Base-by-base conservation (phyloP, 2,329 filamentous ascomycete species). In the Cladosporium sphaerospermum region DNA sequence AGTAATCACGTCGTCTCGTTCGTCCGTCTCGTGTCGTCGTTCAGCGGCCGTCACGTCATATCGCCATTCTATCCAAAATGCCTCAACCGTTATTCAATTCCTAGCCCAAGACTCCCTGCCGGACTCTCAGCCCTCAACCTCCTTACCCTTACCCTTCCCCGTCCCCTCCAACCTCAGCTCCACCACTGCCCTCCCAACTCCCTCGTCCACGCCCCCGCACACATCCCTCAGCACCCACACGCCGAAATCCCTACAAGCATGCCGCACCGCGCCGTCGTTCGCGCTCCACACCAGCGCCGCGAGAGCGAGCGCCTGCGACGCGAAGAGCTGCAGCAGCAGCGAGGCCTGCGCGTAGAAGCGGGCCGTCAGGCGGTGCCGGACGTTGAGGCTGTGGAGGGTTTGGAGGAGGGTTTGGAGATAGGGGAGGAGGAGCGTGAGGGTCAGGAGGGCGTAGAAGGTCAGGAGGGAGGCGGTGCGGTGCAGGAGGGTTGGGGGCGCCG, bases 171-270 rank as follows among this genome's bases (percentile, higher is more conserved):
- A 19, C 9, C 47, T 42, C 39, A 50, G 2, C 8, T n/a, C 40
- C 47, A 19, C 11, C 23, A 43, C 49, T 2, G 49, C 80, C 56
- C 82, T 76, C 1, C 74, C 75, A 34, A 75, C 71, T 5, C 86
- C 84, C 59, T 88, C 83, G 60, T 82, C 81, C 40, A 89, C 72
- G 0, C 86, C 86, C 11, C 82, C 83, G 2, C 81, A 77, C 47
- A 89, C 71, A 16, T 82, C 80, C 57, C 84, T 77, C 1, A 86
- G 67, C 61, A 82, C 78, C 81, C 84, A 89, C 3, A 77, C 65
- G 2, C 78, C 75, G 9, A 79, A 63, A 32, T 80, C 78, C 14
- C 78, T 74, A 18, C 87, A 64, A 3, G 75, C 71, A 56, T 81
- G 75, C 0, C 83, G 83, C n/a, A 86, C 70, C 55, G 76, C 79